Conservation (phyloP, 2,329 filamentous ascomycete species). For the Elsinoe perseae region DNA sequence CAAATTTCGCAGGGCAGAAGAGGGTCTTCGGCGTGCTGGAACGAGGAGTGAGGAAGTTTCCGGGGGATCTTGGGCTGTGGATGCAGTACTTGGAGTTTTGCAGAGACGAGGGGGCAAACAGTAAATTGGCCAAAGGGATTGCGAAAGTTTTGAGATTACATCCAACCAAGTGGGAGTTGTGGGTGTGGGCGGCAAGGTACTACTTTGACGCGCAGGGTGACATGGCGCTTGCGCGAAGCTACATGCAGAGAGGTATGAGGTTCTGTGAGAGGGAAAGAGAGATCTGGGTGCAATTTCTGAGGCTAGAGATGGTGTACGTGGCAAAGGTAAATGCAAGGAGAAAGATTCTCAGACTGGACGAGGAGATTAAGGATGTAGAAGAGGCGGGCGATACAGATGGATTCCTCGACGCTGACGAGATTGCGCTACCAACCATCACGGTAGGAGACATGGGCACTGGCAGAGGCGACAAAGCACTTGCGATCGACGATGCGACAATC, state of each 20-base stretch:
- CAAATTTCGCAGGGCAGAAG: constrained; percentile 60
- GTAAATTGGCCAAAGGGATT: constrained; percentile 53
- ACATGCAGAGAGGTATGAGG: constrained; percentile 81
- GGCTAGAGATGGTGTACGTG: constrained; percentile 88
- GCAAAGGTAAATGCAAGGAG: constrained; percentile 69
- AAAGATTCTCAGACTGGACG: constrained; percentile 57
- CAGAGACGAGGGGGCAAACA: constrained; percentile 55
- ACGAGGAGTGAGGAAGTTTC: constrained; percentile 74
- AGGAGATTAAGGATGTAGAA: constrained; percentile 36
- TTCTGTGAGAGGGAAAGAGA: constrained; percentile 71
- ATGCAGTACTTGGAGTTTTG: constrained; percentile 82
- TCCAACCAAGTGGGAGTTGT: constrained; percentile 73
- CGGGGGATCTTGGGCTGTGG: constrained; percentile 75
- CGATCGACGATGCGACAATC: constrained; percentile 48
- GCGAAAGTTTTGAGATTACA: constrained; percentile 72
- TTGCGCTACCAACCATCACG: constrained; percentile 51
- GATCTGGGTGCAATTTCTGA: constrained; percentile 84
- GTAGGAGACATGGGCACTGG: constrained; percentile 55
- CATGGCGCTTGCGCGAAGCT: constrained; percentile 74
- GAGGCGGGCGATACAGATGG: constrained; percentile 32
- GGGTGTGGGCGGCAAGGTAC: constrained; percentile 74
- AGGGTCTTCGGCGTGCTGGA: constrained; percentile 87
- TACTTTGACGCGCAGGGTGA: constrained; percentile 73
- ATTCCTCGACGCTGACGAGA: constrained; percentile 45
- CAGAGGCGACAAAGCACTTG: constrained; percentile 38